phyloP scores from a whole-genome alignment of 2,329 filamentous ascomycete genomes.

The Botryotinia globosa region DNA sequence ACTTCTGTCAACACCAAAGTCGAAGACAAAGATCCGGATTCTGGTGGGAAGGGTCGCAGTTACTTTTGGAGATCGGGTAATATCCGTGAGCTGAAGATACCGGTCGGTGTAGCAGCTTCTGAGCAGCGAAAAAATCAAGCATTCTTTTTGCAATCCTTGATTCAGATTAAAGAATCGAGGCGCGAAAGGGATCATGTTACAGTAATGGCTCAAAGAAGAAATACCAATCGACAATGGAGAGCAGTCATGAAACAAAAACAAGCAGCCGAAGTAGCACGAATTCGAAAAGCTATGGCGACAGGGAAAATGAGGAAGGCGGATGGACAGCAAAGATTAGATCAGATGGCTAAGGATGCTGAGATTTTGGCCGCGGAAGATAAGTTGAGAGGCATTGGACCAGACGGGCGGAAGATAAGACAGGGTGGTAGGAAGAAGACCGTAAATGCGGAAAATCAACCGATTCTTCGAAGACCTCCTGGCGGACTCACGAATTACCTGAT shows the following conservation, averaged over 20 bases:
- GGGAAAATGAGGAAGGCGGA: slow-evolving; percentile 16
- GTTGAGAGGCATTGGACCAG: slow-evolving; percentile 9
- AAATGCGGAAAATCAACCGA: background rate
- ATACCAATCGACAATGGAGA: slow-evolving; percentile 30
- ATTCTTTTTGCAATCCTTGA: slow-evolving; percentile 63
- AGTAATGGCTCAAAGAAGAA: slow-evolving; percentile 47
- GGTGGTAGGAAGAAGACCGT: slow-evolving; percentile 17
- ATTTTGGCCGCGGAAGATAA: slow-evolving; percentile 16
- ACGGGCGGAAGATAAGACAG: slow-evolving; percentile 7
- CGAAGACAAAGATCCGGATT: slow-evolving; percentile 15
- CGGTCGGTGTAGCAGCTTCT: slow-evolving; percentile 33
- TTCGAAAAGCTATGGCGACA: slow-evolving; percentile 24
- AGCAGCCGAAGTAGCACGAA: slow-evolving; percentile 26
- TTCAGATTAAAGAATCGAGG: slow-evolving; percentile 60
- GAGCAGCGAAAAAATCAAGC: slow-evolving; percentile 44
- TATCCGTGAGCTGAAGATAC: slow-evolving; percentile 20
- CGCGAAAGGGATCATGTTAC: slow-evolving; percentile 66
- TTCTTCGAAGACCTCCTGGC: slow-evolving; percentile 17
- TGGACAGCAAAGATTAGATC: slow-evolving; percentile 24
- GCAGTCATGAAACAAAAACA: slow-evolving; percentile 22
- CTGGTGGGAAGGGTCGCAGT: background rate
- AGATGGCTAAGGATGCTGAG: slow-evolving; percentile 29
- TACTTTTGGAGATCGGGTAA: slow-evolving; percentile 16
- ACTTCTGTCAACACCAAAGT: slow-evolving; percentile 50
- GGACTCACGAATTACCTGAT: slow-evolving; percentile 14